Evolutionary conservation across 192 early-diverging fungal species (phyloP).

Genomic region (Backusella morwellensis): DNA sequence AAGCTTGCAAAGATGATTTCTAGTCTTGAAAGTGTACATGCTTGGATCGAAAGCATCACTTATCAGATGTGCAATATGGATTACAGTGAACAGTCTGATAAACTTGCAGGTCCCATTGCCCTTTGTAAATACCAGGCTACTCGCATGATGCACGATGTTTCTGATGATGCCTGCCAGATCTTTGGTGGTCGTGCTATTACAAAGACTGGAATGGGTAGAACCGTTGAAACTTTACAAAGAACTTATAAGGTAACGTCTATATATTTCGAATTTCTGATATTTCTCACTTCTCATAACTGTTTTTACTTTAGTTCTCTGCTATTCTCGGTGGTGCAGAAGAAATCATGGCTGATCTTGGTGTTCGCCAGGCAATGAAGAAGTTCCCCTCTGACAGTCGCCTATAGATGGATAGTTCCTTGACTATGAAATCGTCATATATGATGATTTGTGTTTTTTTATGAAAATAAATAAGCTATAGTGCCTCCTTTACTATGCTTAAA

Average conservation of each 20-base stretch:
- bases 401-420: not conserved
- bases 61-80: constrained; percentile 68
- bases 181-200: constrained; percentile 75
- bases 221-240: constrained; percentile 61
- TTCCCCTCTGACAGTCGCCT: constrained; percentile 20
- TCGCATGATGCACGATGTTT: constrained; percentile 54
- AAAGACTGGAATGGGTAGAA: constrained; percentile 68
- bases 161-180: constrained; percentile 70
- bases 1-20: constrained; percentile 64
- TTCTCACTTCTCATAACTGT: not conserved
- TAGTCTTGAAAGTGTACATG: constrained; percentile 43
- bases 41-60: constrained; percentile 60
- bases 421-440: no score
- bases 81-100: constrained; percentile 58
- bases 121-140: constrained; percentile 59
- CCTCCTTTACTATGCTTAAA: no score
- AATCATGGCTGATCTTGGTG: constrained; percentile 61
- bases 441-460: no score
- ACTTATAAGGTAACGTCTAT: constrained; percentile 47
- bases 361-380: constrained; percentile 56
- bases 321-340: constrained; percentile 47
- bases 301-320: constrained; percentile 23
- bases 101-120: constrained; percentile 68
- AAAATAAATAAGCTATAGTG: no score
- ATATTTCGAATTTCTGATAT: not conserved